Percentiles rank a stretch among this genome's conserved stretches.
These are phyloP conservation scores for Salvia hispanica DNA, from an alignment of 257 asterid species.

Conservation along the genomic window DNA sequence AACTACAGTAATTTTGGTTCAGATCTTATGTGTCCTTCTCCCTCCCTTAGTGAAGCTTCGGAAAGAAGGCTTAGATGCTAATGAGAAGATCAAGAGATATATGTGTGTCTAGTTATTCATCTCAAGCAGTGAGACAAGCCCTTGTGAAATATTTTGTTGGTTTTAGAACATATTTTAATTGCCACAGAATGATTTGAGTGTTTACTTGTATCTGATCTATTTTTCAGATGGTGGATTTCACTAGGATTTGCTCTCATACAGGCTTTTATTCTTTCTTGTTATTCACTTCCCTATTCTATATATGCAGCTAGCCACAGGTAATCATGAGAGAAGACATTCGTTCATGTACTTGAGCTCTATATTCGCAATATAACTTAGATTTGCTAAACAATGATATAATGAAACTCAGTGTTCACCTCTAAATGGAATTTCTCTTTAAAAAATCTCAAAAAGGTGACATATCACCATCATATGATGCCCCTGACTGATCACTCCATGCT, in stretches of 20 bases:
- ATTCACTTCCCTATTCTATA: constrained; percentile 92
- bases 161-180: constrained; percentile 14
- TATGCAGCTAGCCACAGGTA: constrained; percentile 94
- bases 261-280: constrained; percentile 72
- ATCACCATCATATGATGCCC: neutral
- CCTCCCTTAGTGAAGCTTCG: constrained; percentile 97
- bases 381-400: neutral
- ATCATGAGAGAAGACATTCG: constrained; percentile 16
- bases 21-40: constrained; percentile 84
- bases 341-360: constrained; percentile 18
- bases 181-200: constrained; percentile 2
- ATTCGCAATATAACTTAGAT: constrained; percentile 7
- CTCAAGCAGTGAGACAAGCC: constrained; percentile 76
- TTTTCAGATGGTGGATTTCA: constrained; percentile 97
- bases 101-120: constrained; percentile 89
- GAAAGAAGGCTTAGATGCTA: constrained; percentile 99
- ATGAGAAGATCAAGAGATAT: constrained; percentile 99
- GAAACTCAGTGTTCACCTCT: constrained; percentile 5
- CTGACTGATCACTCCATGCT: neutral
- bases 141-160: constrained; percentile 32
- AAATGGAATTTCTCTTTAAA: neutral
- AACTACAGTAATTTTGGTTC: constrained; percentile 30
- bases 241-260: constrained; percentile 84
- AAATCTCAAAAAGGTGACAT: neutral
- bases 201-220: constrained; percentile 34